Evolutionary conservation across 1,284 basidiomycete genomes (phyloP).

Genomic region (Apiotrichum sp.): DNA sequence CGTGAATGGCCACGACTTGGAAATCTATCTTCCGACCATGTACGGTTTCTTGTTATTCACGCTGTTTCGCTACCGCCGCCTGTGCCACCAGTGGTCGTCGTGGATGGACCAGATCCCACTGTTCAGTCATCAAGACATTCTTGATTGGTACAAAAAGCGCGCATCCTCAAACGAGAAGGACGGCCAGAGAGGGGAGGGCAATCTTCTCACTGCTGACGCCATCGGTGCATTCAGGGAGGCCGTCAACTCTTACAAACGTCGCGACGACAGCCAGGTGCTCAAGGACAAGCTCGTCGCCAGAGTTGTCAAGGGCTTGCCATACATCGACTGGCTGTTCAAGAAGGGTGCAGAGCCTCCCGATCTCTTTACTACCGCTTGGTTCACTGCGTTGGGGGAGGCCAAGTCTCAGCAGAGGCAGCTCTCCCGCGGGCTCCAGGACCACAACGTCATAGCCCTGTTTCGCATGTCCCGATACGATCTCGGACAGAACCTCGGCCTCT

Average conservation of each 20-base stretch:
- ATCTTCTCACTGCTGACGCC: not conserved
- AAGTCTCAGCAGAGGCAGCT: conserved; percentile 4
- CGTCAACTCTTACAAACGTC: not conserved
- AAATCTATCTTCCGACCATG: conserved; percentile 9
- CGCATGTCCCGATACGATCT: conserved; percentile 7
- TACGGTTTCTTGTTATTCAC: conserved; percentile 5
- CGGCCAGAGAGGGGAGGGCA: not conserved
- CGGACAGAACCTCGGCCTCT: conserved; percentile 9
- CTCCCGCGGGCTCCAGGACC: conserved; percentile 11
- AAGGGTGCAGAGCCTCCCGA: conserved; percentile 4
- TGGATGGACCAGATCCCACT: conserved; percentile 11
- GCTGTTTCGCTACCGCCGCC: conserved; percentile 6
- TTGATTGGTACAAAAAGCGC: conserved; percentile 4
- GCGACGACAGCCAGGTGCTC: not conserved
- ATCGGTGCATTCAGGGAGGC: conserved; percentile 2
- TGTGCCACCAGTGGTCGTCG: conserved; percentile 9
- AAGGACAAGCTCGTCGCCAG: conserved; percentile 8
- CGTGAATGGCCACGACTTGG: conserved; percentile 11
- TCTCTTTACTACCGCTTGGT: conserved; percentile 7
- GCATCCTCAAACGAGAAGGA: not conserved
- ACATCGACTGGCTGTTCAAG: conserved; percentile 8
- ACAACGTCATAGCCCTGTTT: conserved; percentile 10
- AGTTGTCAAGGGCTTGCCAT: conserved; percentile 4
- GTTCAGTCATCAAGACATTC: conserved; percentile 3
- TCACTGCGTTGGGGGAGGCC: conserved; percentile 7